phyloP scores from a whole-genome alignment of 2,329 filamentous ascomycete genomes.

The Aschersonia sp. region DNA sequence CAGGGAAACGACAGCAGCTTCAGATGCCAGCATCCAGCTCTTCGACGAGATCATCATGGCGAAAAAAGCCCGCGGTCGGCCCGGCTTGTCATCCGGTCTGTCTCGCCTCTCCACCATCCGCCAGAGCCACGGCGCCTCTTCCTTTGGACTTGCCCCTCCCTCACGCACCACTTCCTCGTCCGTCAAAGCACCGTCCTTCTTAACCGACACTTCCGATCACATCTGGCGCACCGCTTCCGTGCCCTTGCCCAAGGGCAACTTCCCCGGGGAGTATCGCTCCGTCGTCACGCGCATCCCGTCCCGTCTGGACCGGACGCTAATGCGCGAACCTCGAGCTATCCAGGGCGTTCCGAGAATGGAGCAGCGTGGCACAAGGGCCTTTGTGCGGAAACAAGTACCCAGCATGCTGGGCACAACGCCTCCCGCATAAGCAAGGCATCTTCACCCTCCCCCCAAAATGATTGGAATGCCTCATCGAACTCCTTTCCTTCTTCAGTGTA shows the following conservation, averaged over 20 bases:
- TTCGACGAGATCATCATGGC: conserved; percentile 77
- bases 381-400: conserved; percentile 41
- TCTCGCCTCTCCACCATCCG: conserved; percentile 46
- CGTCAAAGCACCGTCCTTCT: conserved; percentile 39
- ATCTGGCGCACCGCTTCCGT: conserved; percentile 59
- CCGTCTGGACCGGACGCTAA: conserved; percentile 70
- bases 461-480: background rate
- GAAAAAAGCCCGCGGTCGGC: conserved; percentile 54
- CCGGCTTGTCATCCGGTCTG: conserved; percentile 49
- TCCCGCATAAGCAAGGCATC: conserved; percentile 15
- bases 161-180: conserved; percentile 12
- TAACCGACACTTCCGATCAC: conserved; percentile 62
- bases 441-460: background rate
- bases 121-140: conserved; percentile 32
- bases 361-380: conserved; percentile 31
- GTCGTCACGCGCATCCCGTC: conserved; percentile 56
- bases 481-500: background rate
- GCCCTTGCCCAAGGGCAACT: conserved; percentile 44
- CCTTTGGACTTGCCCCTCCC: conserved; percentile 20
- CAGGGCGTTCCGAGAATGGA: conserved; percentile 65
- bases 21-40: conserved; percentile 53
- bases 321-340: conserved; percentile 84
- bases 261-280: conserved; percentile 46
- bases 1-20: conserved; percentile 49
- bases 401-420: conserved; percentile 30